Percentiles rank a stretch among this genome's conserved stretches.
phyloP scores from a whole-genome alignment of 140 eudicot species.

The Artemisia princeps region DNA sequence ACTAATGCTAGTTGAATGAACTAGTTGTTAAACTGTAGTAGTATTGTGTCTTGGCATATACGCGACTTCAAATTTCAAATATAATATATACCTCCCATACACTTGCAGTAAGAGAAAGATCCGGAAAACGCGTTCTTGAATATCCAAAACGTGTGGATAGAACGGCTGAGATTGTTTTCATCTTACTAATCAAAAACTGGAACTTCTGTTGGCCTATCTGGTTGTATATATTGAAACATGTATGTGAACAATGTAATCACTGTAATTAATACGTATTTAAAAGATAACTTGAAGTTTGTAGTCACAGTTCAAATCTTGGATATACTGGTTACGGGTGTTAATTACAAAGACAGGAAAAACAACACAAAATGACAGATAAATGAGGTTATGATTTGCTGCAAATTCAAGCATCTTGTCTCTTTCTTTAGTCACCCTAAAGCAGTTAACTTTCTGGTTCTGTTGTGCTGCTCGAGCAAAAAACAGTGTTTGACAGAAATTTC shows the following conservation, averaged over 20 bases:
- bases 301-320: slow-evolving; percentile 20
- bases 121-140: slow-evolving; percentile 9
- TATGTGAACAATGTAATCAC: slow-evolving; percentile 34
- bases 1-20: background rate
- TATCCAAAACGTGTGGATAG: slow-evolving; percentile 19
- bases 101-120: slow-evolving; percentile 1
- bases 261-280: slow-evolving; percentile 14
- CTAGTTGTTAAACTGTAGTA: background rate
- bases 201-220: slow-evolving; percentile 19
- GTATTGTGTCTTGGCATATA: background rate
- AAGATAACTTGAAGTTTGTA: slow-evolving; percentile 17
- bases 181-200: slow-evolving; percentile 11
- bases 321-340: slow-evolving; percentile 27
- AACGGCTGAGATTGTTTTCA: slow-evolving; percentile 33
- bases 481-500: background rate
- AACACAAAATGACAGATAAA: slow-evolving; percentile 18
- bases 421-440: slow-evolving; percentile 11
- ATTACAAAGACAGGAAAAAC: slow-evolving; percentile 30
- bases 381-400: slow-evolving; percentile 17
- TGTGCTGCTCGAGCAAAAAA: background rate
- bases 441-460: slow-evolving; percentile 9
- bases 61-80: background rate
- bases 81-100: background rate
- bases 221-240: slow-evolving; percentile 21
- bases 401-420: slow-evolving; percentile 11